Percentiles rank a stretch among this genome's conserved stretches.
phyloP scores from a whole-genome alignment of 305 asterid species.

The Fraxinus latifolia region DNA sequence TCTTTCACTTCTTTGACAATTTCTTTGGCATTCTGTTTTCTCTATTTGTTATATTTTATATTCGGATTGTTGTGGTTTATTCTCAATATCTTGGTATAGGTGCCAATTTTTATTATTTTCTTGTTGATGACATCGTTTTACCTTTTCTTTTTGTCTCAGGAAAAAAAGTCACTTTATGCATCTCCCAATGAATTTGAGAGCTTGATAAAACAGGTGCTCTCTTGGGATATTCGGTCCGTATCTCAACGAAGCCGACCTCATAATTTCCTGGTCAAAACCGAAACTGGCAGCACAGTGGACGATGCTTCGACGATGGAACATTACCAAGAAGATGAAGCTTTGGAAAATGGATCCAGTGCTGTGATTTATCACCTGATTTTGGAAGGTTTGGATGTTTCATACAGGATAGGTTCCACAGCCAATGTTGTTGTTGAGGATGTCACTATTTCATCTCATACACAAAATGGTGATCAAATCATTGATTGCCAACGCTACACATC shows the following conservation, averaged over 20 bases:
- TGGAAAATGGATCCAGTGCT: constrained; percentile 32
- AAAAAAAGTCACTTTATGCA: constrained; percentile 58
- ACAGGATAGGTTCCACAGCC: constrained; percentile 32
- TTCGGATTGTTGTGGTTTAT: not conserved
- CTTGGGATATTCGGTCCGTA: constrained; percentile 83
- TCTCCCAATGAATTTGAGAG: constrained; percentile 57
- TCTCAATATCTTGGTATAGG: not conserved
- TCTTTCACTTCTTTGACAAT: not conserved
- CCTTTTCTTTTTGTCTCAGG: constrained; percentile 32
- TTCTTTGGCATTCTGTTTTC: not conserved
- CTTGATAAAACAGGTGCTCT: constrained; percentile 72
- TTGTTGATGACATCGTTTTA: not conserved
- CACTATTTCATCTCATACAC: constrained; percentile 19
- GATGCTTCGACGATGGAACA: constrained; percentile 17
- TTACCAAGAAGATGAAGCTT: constrained; percentile 28
- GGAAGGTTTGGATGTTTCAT: constrained; percentile 63
- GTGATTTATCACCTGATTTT: constrained; percentile 60
- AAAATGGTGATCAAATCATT: not conserved
- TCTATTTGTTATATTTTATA: not conserved
- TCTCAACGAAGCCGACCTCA: constrained; percentile 68
- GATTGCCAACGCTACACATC: not conserved
- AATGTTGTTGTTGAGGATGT: constrained; percentile 63
- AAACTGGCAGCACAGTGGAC: constrained; percentile 11
- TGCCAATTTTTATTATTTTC: not conserved
- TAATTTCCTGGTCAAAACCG: constrained; percentile 19